phyloP scores from a whole-genome alignment of 1,284 basidiomycete species.

The Schizopora paradoxa region DNA sequence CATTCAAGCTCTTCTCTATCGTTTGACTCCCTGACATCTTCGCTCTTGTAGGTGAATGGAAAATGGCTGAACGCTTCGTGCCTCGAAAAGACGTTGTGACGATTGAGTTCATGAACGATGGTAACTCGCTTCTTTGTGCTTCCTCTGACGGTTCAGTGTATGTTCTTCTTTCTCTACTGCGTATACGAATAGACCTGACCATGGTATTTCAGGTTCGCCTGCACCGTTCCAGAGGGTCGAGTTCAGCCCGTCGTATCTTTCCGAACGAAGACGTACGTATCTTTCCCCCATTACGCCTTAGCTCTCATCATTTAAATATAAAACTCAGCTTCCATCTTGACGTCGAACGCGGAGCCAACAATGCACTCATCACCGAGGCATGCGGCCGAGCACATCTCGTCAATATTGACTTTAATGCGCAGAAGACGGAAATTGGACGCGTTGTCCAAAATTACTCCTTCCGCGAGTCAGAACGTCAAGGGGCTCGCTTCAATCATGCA shows the following conservation, averaged over 20 bases:
- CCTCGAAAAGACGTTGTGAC: slow-evolving; percentile 54
- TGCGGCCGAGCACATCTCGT: slow-evolving; percentile 46
- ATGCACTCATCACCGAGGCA: slow-evolving; percentile 47
- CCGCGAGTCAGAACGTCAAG: slow-evolving; percentile 31
- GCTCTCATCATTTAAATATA: slow-evolving; percentile 19
- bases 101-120: slow-evolving; percentile 55
- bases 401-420: slow-evolving; percentile 28
- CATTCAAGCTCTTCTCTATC: slow-evolving; percentile 7
- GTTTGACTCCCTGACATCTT: neutral
- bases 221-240: slow-evolving; percentile 49
- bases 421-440: slow-evolving; percentile 40
- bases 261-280: slow-evolving; percentile 47
- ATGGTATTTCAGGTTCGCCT: neutral
- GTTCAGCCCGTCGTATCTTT: slow-evolving; percentile 52
- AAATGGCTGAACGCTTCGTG: slow-evolving; percentile 49
- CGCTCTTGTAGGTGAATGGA: slow-evolving; percentile 47
- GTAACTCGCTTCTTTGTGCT: slow-evolving; percentile 57
- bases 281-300: slow-evolving; percentile 5
- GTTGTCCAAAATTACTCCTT: slow-evolving; percentile 47
- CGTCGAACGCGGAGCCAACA: slow-evolving; percentile 39
- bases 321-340: slow-evolving; percentile 52
- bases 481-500: slow-evolving; percentile 27
- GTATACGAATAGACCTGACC: neutral
- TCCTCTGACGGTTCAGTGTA: slow-evolving; percentile 64
- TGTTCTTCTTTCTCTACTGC: slow-evolving; percentile 21